Conservation (phyloP, 1,284 basidiomycete species). For the Marasmius sp. region DNA sequence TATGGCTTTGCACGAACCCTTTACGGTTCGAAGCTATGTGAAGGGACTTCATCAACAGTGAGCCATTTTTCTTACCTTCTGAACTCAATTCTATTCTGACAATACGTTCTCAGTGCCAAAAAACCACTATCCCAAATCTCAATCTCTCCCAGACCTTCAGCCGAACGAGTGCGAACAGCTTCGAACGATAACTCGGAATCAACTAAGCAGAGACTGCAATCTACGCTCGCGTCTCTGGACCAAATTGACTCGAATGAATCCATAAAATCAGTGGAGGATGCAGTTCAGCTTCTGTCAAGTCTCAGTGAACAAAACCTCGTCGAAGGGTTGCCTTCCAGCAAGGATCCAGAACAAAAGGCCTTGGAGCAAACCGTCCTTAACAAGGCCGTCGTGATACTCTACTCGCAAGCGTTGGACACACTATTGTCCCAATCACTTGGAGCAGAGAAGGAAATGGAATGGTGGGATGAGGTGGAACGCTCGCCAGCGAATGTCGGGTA, state of each 20-base stretch:
- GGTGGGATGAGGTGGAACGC: constrained; percentile 70
- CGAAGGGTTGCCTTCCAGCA: neutral
- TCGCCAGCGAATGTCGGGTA: constrained; percentile 49
- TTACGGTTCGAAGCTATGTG: neutral
- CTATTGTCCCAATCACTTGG: constrained; percentile 61
- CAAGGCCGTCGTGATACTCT: constrained; percentile 55
- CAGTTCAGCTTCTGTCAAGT: neutral
- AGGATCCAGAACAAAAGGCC: neutral
- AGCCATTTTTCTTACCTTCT: neutral
- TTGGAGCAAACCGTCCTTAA: constrained; percentile 28
- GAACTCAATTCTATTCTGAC: neutral
- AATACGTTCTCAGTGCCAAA: neutral
- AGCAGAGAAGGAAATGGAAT: constrained; percentile 69
- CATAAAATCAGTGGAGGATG: neutral
- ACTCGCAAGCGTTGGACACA: constrained; percentile 56
- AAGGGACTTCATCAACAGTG: neutral
- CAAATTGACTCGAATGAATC: neutral
- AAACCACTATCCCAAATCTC: neutral
- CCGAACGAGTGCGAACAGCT: neutral
- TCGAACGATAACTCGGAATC: neutral
- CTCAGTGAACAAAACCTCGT: neutral
- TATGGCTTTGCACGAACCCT: neutral
- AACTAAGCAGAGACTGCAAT: constrained; percentile 2
- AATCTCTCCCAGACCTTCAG: neutral
- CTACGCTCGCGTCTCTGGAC: neutral